Evolutionary conservation across 2,329 filamentous ascomycete genomes (phyloP), one percentile per base, ranked within the genome.

Genomic region (Beauveria pseudobassiana): DNA sequence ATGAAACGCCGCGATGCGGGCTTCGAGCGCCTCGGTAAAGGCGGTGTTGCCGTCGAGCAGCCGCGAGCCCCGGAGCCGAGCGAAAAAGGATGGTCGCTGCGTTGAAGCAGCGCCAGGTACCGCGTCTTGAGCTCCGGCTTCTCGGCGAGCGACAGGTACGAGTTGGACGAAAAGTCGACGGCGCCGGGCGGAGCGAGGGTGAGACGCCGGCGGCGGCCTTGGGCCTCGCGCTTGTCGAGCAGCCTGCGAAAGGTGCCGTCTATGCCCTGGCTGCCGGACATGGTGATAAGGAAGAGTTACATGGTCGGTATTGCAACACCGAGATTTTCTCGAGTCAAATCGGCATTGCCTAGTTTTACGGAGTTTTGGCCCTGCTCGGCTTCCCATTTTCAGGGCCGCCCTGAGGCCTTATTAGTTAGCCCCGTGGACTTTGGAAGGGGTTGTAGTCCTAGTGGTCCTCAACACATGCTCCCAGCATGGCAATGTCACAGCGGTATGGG

Each of bases 151-250:
- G 92, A 91, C 63, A 96, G 90, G 70, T 95, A 89, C 61, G 84
- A 84, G 71, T 92, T 88, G 69, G 90, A 93, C 24, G 87, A 87
- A 69, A 96, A 89, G 74, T 96, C 91, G 54, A 87, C 83, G 24
- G 84, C 88, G 22, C 81, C 85, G 1, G 87, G 81, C 0, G 88
- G 88, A 3, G 87, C 83, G 3, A 88, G 71, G 1, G 74, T 81
- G 20, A 83, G 69, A 6, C 69, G 71, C n/a, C 81, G 78, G 8
- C 80, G 72, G 58, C 72, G 75, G 12, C 71, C 72, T 18, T 73
- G 70, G 5, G 68, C 48, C 10, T 71, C 64, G 9, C 74, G 72
- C 14, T 67, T 67, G 28, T 64, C 61, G 46, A 76, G 69, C 20
- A 70, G 64, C 8, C 67, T 62, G 20, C 64, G 63, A 60, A 73